Base-by-base conservation (phyloP, 129 eudicot species). In the Pittosporum tobira region DNA sequence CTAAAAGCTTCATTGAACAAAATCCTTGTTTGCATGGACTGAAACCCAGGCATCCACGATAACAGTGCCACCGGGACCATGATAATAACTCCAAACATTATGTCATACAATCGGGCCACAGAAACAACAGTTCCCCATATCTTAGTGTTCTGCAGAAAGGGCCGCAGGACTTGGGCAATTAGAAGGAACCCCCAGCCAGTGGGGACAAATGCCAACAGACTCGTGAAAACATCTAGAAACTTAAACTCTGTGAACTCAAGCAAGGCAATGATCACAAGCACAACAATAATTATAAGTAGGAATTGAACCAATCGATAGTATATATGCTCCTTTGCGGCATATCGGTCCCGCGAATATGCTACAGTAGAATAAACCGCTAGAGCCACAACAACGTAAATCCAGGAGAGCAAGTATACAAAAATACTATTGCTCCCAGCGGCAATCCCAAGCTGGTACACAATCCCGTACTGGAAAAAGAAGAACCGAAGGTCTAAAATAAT, bases 21-120 rank as follows among this genome's bases (percentile, higher is more conserved):
- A 66, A 90, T 90, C 75, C 97, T 90, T n/a, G 97, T 90, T 78
- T 90, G 97, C 97, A 90, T 90, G 1, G 91, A 77, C 76, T 90
- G 97, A 66, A 86, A 78, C 13, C 97, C 97, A 1, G 97, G 95
- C 75, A 85, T 43, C 97, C 97, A 90, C 22, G 97, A 82, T 12
- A 90, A 71, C 22, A 80, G 52, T 1, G 97, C 97, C 27, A 90
- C 88, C 19, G 94, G 94, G 23, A 66, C 70, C 97, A 85, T 67
- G 26, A 90, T 78, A 66, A 90, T 77, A n/a, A 90, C 83, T 13
- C 95, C 97, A 71, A 90, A 90, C 68, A 90, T 38, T 15, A 81
- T 82, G 19, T 90, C 97, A 64, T 90, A 90, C 36, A 88, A 27
- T 36, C 97, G 85, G 36, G 97, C 88, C 57, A 90, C 76, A 48